phyloP scores from a whole-genome alignment of 257 asterid genomes.

The Gentiana dahurica region DNA sequence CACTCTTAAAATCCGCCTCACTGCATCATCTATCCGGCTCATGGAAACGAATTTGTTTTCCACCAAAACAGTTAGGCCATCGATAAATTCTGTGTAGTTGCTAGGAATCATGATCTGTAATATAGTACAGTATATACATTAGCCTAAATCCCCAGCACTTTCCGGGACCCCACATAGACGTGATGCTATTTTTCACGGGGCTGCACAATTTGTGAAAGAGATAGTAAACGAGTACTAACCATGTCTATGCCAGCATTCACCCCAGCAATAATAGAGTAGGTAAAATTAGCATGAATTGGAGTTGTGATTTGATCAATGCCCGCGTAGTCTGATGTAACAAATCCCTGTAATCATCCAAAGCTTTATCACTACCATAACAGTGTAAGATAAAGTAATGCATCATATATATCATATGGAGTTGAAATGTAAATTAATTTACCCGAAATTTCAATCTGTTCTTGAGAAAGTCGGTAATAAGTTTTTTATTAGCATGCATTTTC shows the following conservation, averaged over 20 bases:
- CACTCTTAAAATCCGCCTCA: conserved; percentile 49
- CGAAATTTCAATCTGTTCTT: conserved; percentile 42
- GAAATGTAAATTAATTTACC: conserved; percentile 17
- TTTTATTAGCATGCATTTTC: conserved; percentile 62
- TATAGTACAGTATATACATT: not conserved
- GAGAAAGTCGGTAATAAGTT: conserved; percentile 54
- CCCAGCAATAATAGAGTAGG: conserved; percentile 28
- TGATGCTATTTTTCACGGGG: too few species aligned
- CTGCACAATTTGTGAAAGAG: too few species aligned
- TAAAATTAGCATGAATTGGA: conserved; percentile 29
- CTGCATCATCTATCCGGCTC: conserved; percentile 67
- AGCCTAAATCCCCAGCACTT: too few species aligned
- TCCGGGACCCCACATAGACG: too few species aligned
- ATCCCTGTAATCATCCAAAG: conserved; percentile 22
- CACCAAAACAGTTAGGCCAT: conserved; percentile 44
- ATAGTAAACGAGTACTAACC: conserved; percentile 10
- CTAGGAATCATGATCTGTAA: conserved; percentile 64
- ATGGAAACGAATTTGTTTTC: conserved; percentile 33
- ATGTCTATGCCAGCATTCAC: conserved; percentile 40
- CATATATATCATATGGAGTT: not conserved
- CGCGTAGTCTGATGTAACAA: conserved; percentile 35
- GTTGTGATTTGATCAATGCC: conserved; percentile 32
- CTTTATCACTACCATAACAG: too few species aligned
- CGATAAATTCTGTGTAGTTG: conserved; percentile 45
- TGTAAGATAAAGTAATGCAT: not conserved